Conservation (phyloP, 371 early-diverging fungal genomes). For the Funneliformis caledonium region DNA sequence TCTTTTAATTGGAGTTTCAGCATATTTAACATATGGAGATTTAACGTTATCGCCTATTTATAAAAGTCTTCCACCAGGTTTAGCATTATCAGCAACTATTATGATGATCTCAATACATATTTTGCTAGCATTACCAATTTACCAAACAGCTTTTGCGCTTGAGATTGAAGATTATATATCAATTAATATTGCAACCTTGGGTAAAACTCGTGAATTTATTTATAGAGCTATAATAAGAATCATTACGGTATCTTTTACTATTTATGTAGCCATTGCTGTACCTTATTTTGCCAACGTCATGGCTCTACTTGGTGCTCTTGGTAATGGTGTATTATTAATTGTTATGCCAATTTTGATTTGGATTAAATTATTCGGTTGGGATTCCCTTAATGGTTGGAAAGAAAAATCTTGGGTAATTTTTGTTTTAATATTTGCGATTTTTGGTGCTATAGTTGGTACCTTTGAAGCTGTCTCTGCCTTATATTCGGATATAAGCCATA, state of each 20-base stretch:
- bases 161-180: slow-evolving; percentile 69
- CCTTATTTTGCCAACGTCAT: slow-evolving; percentile 84
- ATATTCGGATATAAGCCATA: background rate
- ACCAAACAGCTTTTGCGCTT: slow-evolving; percentile 79
- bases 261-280: slow-evolving; percentile 65
- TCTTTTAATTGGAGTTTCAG: slow-evolving; percentile 72
- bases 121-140: slow-evolving; percentile 80
- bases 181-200: slow-evolving; percentile 34
- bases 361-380: slow-evolving; percentile 70
- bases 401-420: slow-evolving; percentile 35
- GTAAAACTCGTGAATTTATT: slow-evolving; percentile 25
- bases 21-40: slow-evolving; percentile 84
- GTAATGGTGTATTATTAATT: slow-evolving; percentile 79
- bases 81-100: slow-evolving; percentile 66
- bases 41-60: slow-evolving; percentile 73
- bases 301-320: slow-evolving; percentile 84
- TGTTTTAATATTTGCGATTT: background rate
- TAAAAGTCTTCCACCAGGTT: slow-evolving; percentile 69
- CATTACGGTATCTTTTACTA: background rate
- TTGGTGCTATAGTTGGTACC: slow-evolving; percentile 28
- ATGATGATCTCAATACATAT: slow-evolving; percentile 84
- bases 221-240: slow-evolving; percentile 7
- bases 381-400: background rate
- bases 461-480: slow-evolving; percentile 1
- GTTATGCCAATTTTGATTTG: slow-evolving; percentile 83